Evolutionary conservation across 306 rosid genomes (phyloP).

Genomic region (Carpinus viminea): DNA sequence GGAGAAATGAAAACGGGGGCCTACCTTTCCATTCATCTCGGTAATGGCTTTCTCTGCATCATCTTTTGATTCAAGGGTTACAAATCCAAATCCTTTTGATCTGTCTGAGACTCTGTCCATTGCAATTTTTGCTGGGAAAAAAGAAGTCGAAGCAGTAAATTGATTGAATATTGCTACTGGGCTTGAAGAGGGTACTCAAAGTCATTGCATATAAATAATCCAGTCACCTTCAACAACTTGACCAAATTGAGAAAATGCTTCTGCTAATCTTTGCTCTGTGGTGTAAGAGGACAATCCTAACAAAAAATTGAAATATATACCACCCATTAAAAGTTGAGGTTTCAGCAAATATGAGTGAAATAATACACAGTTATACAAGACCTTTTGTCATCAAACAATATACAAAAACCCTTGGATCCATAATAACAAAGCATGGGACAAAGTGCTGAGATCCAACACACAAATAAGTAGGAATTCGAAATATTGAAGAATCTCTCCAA

Average conservation of each 20-base stretch:
- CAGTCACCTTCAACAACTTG: constrained; percentile 84
- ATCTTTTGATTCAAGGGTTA: constrained; percentile 79
- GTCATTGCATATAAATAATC: constrained; percentile 15
- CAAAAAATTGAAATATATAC: not conserved
- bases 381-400: not conserved
- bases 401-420: not conserved
- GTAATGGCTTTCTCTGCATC: constrained; percentile 75
- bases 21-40: constrained; percentile 86
- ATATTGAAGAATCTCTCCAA: no score
- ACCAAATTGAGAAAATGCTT: constrained; percentile 72
- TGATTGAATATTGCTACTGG: constrained; percentile 7
- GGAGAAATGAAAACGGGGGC: not conserved
- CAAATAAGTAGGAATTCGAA: not conserved
- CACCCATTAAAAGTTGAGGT: not conserved
- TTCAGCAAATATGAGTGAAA: not conserved
- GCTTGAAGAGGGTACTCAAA: constrained; percentile 4
- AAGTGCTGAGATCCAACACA: not conserved
- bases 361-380: not conserved
- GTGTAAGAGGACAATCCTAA: constrained; percentile 77
- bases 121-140: constrained; percentile 71
- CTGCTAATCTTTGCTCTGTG: constrained; percentile 67
- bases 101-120: constrained; percentile 65
- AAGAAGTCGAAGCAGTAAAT: constrained; percentile 21
- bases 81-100: constrained; percentile 92
- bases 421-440: not conserved